Evolutionary conservation across 352 stramenopile genomes (phyloP).

Genomic region (Phytophthora tentaculata): DNA sequence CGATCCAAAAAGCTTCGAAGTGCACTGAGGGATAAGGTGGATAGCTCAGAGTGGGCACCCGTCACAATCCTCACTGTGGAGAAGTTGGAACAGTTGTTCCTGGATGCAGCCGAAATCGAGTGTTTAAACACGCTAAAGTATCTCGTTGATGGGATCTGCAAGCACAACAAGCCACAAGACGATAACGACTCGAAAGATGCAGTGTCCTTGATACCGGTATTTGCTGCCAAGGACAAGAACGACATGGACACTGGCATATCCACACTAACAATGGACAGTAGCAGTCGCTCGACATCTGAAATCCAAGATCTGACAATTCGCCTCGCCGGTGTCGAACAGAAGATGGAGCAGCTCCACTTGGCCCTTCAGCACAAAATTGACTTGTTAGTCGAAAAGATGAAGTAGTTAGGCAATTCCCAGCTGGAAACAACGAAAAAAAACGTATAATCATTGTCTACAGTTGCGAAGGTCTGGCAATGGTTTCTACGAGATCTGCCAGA

Average conservation of each 20-base stretch:
- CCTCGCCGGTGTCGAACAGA: background rate
- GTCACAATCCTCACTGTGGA: background rate
- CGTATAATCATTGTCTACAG: constrained; percentile 14
- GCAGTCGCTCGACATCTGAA: too few relatives aligned
- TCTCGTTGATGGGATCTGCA: background rate
- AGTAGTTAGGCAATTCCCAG: too few relatives aligned
- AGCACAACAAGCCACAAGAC: background rate
- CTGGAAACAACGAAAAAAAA: too few relatives aligned
- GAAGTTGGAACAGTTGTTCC: background rate
- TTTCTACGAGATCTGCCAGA: constrained; percentile 33
- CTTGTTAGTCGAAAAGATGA: background rate
- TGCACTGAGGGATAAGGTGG: background rate
- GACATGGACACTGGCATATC: constrained; percentile 2
- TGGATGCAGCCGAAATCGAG: background rate
- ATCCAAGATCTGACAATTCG: too few relatives aligned
- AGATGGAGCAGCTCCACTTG: constrained; percentile 7
- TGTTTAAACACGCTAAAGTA: background rate
- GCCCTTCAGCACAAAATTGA: constrained; percentile 4
- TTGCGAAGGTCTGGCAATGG: constrained; percentile 21
- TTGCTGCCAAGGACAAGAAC: background rate
- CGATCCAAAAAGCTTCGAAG: background rate
- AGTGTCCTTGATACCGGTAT: background rate
- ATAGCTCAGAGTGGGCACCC: background rate
- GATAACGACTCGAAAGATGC: background rate
- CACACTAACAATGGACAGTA: background rate